A percentile compares a stretch with the other conserved stretches of the same genome.
These are phyloP conservation scores for Anethum foeniculum DNA, from an alignment of 140 eudicot species.

Conservation along the genomic window DNA sequence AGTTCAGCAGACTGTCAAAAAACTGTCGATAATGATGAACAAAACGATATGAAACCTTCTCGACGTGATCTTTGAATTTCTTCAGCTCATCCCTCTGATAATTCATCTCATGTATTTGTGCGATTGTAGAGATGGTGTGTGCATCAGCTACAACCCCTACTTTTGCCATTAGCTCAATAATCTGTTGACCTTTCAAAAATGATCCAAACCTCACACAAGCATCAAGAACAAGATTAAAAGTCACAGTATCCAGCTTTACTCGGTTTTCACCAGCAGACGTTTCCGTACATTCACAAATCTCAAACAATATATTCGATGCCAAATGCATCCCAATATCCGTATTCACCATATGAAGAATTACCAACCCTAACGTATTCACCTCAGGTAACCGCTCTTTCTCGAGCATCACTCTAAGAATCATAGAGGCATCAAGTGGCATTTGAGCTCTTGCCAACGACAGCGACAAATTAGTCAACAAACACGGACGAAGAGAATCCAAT, in stretches of 20 bases:
- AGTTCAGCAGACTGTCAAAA: slow-evolving; percentile 50
- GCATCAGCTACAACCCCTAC: slow-evolving; percentile 69
- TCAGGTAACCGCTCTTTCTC: slow-evolving; percentile 42
- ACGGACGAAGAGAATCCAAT: slow-evolving; percentile 34
- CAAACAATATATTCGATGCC: slow-evolving; percentile 69
- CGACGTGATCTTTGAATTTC: slow-evolving; percentile 53
- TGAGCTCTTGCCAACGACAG: slow-evolving; percentile 68
- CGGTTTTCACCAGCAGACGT: slow-evolving; percentile 11
- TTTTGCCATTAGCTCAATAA: slow-evolving; percentile 69
- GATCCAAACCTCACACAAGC: slow-evolving; percentile 54
- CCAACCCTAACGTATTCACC: slow-evolving; percentile 32
- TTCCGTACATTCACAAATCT: slow-evolving; percentile 40
- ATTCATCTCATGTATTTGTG: slow-evolving; percentile 50
- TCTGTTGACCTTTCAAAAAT: slow-evolving; percentile 52
- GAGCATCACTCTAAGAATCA: slow-evolving; percentile 53
- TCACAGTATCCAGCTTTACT: slow-evolving; percentile 45
- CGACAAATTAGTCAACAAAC: slow-evolving; percentile 43
- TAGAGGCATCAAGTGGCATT: slow-evolving; percentile 56
- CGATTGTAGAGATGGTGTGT: slow-evolving; percentile 41
- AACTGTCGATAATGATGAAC: slow-evolving; percentile 47
- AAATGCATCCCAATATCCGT: slow-evolving; percentile 53
- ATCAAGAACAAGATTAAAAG: slow-evolving; percentile 80
- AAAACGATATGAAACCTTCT: slow-evolving; percentile 41
- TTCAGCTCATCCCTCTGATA: slow-evolving; percentile 67
- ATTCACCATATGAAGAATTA: slow-evolving; percentile 76